Conservation (phyloP, 306 rosid species). For the Luffa acutangula region DNA sequence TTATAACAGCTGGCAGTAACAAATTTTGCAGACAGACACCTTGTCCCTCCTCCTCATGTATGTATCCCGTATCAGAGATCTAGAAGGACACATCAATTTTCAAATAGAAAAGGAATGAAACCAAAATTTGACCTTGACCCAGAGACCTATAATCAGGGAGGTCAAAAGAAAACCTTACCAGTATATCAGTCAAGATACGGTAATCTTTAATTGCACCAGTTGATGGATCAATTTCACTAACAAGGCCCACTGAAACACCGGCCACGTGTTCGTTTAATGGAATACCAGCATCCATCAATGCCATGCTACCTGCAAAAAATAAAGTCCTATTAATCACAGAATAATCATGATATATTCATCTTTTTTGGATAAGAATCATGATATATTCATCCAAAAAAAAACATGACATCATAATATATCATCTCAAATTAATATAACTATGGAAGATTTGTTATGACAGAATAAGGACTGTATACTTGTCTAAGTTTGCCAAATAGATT, state of each 20-base stretch:
- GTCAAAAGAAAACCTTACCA: conserved; percentile 41
- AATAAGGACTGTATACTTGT: background rate
- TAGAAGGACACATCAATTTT: background rate
- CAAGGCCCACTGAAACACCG: conserved; percentile 92
- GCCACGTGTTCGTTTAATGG: conserved; percentile 85
- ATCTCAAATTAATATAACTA: background rate
- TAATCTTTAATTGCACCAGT: conserved; percentile 66
- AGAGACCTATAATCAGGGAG: background rate
- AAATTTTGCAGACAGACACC: background rate
- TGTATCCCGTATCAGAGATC: background rate
- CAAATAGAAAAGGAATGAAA: background rate
- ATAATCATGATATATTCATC: no score
- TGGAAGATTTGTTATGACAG: background rate
- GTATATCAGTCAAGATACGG: conserved; percentile 88
- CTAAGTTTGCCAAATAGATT: background rate
- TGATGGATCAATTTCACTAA: conserved; percentile 67
- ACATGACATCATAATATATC: background rate
- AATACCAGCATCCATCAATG: conserved; percentile 96
- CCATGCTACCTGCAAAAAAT: conserved; percentile 65
- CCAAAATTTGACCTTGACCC: background rate
- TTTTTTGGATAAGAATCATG: no score
- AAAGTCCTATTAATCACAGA: conserved; percentile 7
- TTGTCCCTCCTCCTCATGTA: background rate
- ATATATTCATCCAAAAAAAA: no score
- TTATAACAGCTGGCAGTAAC: background rate